Base-by-base conservation (phyloP, 129 eudicot species). In the Flaveria robusta region DNA sequence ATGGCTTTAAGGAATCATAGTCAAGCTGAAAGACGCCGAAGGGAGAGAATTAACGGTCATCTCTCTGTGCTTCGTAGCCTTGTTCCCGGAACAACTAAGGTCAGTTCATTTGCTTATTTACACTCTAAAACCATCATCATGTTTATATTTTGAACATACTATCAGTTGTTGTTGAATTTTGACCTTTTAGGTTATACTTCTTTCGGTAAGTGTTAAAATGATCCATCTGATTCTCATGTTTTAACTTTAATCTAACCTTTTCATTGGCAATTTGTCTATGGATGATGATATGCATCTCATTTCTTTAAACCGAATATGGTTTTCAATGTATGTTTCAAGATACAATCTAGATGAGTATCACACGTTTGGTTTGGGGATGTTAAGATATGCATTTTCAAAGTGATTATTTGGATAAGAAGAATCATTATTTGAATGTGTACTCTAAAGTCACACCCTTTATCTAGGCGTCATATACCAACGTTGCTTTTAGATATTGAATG, bases 31-130 rank as follows among this genome's bases (percentile, higher is more conserved):
- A 82, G 96, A 81, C 82, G 96, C 11, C 71, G 97, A 52, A 77
- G 97, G 18, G 96, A 89, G 86, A 84, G 96, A 26, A 92, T 92
- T 47, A 92, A 92, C 39, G 90, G 83, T 7, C 98, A 92, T 82
- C 83, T 92, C 7, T 56, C 92, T 19, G 84, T 86, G 22, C 94
- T 92, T 20, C 82, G 98, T 16, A 85, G 54, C 62, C 80, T 92
- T 2, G 62, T 92, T 52, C 93, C 96, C 1, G 89, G 81, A 49
- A 77, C 91, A 13, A 71, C 66, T 34, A 92, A 92, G 89, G 97
- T 92, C 37, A 51, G 24, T 77, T 43, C 49, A 8, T 0, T 43
- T 39, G 15, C 66, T 16, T 49, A 24, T 67, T 52, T 64, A 26
- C 34, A 23, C 8, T 62, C 3, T 43, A 2, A 43, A 43, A 8